A percentile compares a stretch with the other conserved stretches of the same genome.
Conservation (phyloP, 441 rosid species). For the Pelargonium myrrhifolium region DNA sequence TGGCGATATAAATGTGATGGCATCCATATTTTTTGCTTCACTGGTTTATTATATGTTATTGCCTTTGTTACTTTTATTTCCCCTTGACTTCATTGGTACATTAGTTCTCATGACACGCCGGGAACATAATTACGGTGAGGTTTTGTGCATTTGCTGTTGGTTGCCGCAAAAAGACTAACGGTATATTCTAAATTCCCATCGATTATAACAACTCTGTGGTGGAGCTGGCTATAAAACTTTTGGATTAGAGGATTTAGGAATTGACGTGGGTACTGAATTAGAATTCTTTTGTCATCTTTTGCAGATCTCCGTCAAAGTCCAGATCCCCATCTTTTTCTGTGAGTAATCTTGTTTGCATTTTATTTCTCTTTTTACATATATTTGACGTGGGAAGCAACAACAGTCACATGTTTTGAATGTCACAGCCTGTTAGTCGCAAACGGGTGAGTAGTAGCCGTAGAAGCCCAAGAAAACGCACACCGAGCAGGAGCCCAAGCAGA, state of each 20-base stretch:
- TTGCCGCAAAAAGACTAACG: slow-evolving; percentile 23
- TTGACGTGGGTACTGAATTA: slow-evolving; percentile 24
- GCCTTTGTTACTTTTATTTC: background rate
- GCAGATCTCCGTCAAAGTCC: slow-evolving; percentile 61
- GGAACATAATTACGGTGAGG: slow-evolving; percentile 14
- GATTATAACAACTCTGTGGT: slow-evolving; percentile 25
- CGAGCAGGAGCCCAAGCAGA: slow-evolving; percentile 23
- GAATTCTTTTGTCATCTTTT: slow-evolving; percentile 32
- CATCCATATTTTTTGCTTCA: background rate
- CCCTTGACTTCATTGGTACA: slow-evolving; percentile 12
- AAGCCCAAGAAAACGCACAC: slow-evolving; percentile 18
- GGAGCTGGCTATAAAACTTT: slow-evolving; percentile 24
- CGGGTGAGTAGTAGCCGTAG: slow-evolving; percentile 9
- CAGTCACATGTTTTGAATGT: too few relatives aligned
- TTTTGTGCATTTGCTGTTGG: slow-evolving; percentile 10
- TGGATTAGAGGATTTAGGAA: slow-evolving; percentile 25
- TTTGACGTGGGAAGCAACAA: too few relatives aligned
- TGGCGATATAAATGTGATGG: slow-evolving; percentile 15
- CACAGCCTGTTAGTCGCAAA: slow-evolving; percentile 13
- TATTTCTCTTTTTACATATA: too few relatives aligned
- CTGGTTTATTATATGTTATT: slow-evolving; percentile 5
- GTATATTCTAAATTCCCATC: slow-evolving; percentile 18
- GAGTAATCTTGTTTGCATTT: slow-evolving; percentile 24
- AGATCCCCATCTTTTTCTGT: slow-evolving; percentile 50
- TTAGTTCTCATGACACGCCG: slow-evolving; percentile 18